A percentile compares a stretch with the other conserved stretches of the same genome.
phyloP scores from a whole-genome alignment of 805 yeast species.

The Monosporozyma aerobia region DNA sequence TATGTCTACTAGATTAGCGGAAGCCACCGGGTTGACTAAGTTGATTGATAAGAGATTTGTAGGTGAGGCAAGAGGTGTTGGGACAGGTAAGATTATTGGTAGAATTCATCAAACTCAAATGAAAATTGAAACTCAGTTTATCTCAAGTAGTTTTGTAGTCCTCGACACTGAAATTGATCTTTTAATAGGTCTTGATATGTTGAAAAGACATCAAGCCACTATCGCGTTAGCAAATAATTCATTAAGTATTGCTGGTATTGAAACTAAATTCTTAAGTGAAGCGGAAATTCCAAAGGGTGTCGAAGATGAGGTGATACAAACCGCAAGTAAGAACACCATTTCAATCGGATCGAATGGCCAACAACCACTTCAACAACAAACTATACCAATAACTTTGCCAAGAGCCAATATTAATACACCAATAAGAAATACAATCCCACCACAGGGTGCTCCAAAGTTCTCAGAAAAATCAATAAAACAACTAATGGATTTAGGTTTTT shows the following conservation, averaged over 20 bases:
- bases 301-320: constrained; percentile 1
- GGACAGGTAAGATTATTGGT: constrained; percentile 69
- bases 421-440: neutral
- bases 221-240: constrained; percentile 63
- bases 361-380: neutral
- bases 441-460: constrained; percentile 3
- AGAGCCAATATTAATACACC: neutral
- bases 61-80: constrained; percentile 89
- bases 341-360: neutral
- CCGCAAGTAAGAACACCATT: neutral
- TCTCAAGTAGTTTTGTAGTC: constrained; percentile 63
- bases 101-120: constrained; percentile 83
- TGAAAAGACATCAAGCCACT: constrained; percentile 75
- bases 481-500: constrained; percentile 63
- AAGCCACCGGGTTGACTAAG: constrained; percentile 56
- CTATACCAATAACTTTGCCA: neutral
- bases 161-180: constrained; percentile 58
- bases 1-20: constrained; percentile 69
- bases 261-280: constrained; percentile 65
- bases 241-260: constrained; percentile 62
- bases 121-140: constrained; percentile 54
- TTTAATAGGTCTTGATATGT: constrained; percentile 83
- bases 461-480: constrained; percentile 36
- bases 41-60: constrained; percentile 70
- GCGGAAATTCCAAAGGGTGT: constrained; percentile 45